Evolutionary conservation across 495 filamentous ascomycete species (phyloP).

Genomic region (Podospora conica): DNA sequence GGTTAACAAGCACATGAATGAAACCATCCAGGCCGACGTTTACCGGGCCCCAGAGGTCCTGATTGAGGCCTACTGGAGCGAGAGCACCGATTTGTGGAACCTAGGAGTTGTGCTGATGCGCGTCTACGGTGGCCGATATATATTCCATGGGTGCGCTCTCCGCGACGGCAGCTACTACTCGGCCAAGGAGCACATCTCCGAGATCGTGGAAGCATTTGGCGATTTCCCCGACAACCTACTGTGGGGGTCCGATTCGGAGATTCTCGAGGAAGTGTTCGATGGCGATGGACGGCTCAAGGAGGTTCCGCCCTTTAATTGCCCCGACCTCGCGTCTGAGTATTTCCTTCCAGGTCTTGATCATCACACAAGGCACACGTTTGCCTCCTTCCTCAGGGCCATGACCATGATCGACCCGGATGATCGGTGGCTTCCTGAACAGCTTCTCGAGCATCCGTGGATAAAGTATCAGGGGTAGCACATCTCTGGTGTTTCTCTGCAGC

Average conservation of each 20-base stretch:
- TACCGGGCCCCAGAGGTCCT: conserved; percentile 30
- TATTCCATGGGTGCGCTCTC: conserved; percentile 7
- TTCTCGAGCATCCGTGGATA: conserved; percentile 17
- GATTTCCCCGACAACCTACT: conserved; percentile 22
- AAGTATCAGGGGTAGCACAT: not conserved
- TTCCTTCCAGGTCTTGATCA: conserved; percentile 3
- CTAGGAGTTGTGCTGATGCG: conserved; percentile 20
- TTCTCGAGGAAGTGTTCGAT: conserved; percentile 15
- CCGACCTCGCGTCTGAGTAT: not conserved
- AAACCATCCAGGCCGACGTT: conserved; percentile 26
- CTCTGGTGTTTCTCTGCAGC: no score
- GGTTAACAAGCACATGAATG: conserved; percentile 20
- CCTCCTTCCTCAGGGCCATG: conserved; percentile 7
- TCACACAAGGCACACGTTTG: conserved; percentile 6
- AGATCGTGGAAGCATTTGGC: conserved; percentile 24
- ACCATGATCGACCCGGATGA: conserved; percentile 17
- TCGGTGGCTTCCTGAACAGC: conserved; percentile 4
- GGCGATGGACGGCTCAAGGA: conserved; percentile 4
- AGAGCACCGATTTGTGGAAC: conserved; percentile 26
- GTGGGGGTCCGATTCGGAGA: conserved; percentile 15
- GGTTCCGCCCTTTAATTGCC: not conserved
- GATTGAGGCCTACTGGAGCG: conserved; percentile 26
- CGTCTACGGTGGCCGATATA: conserved; percentile 7
- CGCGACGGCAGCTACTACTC: conserved; percentile 18
- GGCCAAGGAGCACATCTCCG: conserved; percentile 15